Base-by-base conservation (phyloP, 768 basidiomycete genomes). In the Russula vinacea region DNA sequence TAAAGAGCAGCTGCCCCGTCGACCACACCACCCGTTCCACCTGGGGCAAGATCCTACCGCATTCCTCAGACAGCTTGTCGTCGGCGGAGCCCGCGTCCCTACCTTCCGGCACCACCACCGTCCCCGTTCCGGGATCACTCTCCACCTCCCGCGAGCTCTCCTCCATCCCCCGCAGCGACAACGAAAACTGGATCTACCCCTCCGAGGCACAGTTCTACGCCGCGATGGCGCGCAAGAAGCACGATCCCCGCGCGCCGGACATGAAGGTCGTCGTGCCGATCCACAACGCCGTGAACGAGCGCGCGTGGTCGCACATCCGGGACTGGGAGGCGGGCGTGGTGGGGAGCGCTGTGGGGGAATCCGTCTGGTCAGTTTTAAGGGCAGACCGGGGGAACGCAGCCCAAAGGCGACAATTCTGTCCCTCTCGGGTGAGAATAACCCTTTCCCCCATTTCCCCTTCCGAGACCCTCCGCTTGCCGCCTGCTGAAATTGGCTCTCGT, bases 121-220 rank as follows among this genome's bases (percentile, higher is more conserved):
- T 16, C 9, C n/a, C 40, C 19, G 32, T 47, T 19, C 73, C 71
- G 7, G 49, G 59, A 16, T 51, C 52, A 39, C 80, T 95, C 56
- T 89, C 92, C 2, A 80, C 76, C 16, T 83, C 91, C 7, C 86
- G 96, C 67, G 88, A 92, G 73, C 80, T 83, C 33, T 97, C 94
- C 7, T 90, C 92, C 32, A 98, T 98, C 73, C 96, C 96, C 19
- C 85, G 87, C 70, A 73, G 78, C 22, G 75, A 79, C 47, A 84
- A 85, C 55, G 81, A 80, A 49, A 88, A 93, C 62, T 99, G 97
- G 97, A 90, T 97, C 54, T 99, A 99, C 76, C 97, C 97, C 26
- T 98, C 96, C 22, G 93, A 98, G 73, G 85, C 90, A n/a, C 96
- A 98, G 76, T 99, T 99, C 81, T 98, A 90, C 75, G 81, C 90